Evolutionary conservation across 192 early-diverging fungal species (phyloP).

Genomic region (Linnemannia exigua): DNA sequence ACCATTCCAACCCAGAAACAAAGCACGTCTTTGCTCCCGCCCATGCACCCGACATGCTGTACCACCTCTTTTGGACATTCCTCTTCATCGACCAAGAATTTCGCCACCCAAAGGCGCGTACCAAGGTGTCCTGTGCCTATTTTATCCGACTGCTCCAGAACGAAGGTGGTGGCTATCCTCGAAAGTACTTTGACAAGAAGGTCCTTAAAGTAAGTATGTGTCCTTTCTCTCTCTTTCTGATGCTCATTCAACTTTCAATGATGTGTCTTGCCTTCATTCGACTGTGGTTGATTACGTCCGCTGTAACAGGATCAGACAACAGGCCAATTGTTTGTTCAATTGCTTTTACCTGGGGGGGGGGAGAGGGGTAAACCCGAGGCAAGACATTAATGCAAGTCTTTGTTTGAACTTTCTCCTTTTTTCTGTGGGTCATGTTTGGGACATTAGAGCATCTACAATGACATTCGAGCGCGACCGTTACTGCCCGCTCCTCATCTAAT

Average conservation of each 20-base stretch:
- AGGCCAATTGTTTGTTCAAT: neutral
- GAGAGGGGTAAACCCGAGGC: neutral
- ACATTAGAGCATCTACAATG: slow-evolving; percentile 48
- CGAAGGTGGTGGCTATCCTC: slow-evolving; percentile 47
- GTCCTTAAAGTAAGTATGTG: slow-evolving; percentile 46
- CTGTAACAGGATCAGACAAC: neutral
- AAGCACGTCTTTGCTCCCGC: slow-evolving; percentile 36
- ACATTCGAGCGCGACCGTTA: slow-evolving; percentile 38
- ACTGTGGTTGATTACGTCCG: too few species aligned
- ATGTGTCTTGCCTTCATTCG: neutral
- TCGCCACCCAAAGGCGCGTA: slow-evolving; percentile 29
- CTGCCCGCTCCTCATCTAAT: slow-evolving; percentile 49
- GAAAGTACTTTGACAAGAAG: slow-evolving; percentile 44
- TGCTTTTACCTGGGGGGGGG: too few species aligned
- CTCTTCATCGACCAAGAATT: slow-evolving; percentile 57
- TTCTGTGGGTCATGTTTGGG: neutral
- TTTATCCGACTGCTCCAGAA: slow-evolving; percentile 41
- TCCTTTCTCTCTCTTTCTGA: neutral
- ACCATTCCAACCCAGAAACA: slow-evolving; percentile 51
- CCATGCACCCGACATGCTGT: slow-evolving; percentile 29
- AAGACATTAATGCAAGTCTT: neutral
- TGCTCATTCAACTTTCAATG: neutral
- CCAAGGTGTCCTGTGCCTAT: slow-evolving; percentile 51
- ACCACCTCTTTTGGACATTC: slow-evolving; percentile 52
- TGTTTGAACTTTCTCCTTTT: neutral